Evolutionary conservation across 345 rosid genomes (phyloP).

Genomic region (Dovyalis caffra): DNA sequence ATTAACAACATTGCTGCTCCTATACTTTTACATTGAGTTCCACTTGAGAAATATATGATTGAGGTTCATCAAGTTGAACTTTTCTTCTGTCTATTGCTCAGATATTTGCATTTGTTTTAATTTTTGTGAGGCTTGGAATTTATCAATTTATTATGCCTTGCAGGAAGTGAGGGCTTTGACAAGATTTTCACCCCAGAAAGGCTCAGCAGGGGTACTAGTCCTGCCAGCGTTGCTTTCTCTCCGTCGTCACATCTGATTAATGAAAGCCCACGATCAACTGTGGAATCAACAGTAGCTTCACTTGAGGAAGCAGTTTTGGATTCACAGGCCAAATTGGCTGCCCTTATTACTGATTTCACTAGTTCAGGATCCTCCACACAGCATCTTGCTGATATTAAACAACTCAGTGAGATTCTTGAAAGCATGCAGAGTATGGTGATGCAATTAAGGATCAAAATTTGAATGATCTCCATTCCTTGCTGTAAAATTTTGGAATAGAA

Average conservation of each 20-base stretch:
- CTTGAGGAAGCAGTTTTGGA: conserved; percentile 71
- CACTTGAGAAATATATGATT: background rate
- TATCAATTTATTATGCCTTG: conserved; percentile 16
- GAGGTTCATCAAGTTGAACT: background rate
- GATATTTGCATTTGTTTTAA: background rate
- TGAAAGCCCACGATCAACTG: conserved; percentile 22
- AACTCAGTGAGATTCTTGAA: conserved; percentile 65
- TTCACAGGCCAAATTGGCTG: conserved; percentile 62
- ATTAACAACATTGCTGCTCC: too few relatives aligned
- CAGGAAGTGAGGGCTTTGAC: conserved; percentile 87
- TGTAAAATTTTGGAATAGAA: conserved; percentile 28
- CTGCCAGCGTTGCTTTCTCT: conserved; percentile 36
- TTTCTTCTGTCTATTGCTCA: background rate
- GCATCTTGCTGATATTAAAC: conserved; percentile 40
- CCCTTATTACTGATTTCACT: conserved; percentile 40
- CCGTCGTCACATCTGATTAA: conserved; percentile 28
- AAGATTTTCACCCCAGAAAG: conserved; percentile 61
- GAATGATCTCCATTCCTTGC: conserved; percentile 7
- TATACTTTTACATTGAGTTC: background rate
- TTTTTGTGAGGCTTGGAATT: background rate
- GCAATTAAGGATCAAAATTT: conserved; percentile 63
- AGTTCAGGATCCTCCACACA: conserved; percentile 39
- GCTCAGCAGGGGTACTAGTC: conserved; percentile 43
- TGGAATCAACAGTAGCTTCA: conserved; percentile 59
- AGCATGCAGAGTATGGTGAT: conserved; percentile 56